phyloP scores from a whole-genome alignment of 179 eudicot genomes.

The Beta lomatogona region DNA sequence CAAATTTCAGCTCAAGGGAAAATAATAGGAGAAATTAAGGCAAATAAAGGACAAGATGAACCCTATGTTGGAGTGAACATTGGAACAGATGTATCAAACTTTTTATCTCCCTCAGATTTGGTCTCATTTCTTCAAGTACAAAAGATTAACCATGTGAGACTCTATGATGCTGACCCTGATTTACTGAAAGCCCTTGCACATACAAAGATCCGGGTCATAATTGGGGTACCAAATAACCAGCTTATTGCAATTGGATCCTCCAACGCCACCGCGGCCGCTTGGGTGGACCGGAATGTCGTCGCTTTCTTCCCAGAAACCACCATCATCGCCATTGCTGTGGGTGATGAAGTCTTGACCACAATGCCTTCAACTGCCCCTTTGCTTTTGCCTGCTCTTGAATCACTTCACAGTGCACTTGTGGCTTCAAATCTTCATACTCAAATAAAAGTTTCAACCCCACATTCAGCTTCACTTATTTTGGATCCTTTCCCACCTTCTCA shows the following conservation, averaged over 20 bases:
- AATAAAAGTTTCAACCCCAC: slow-evolving; percentile 78
- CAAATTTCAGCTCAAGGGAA: slow-evolving; percentile 35
- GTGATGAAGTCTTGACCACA: slow-evolving; percentile 87
- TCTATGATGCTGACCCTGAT: slow-evolving; percentile 71
- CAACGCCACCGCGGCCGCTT: slow-evolving; percentile 82
- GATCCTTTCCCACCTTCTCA: slow-evolving; percentile 97
- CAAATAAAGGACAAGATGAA: slow-evolving; percentile 42
- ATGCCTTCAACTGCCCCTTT: slow-evolving; percentile 68
- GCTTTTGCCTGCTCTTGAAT: slow-evolving; percentile 78
- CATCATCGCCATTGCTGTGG: slow-evolving; percentile 74
- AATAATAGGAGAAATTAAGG: slow-evolving; percentile 50
- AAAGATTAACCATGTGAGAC: slow-evolving; percentile 73
- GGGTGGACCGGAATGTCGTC: slow-evolving; percentile 74
- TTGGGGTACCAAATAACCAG: slow-evolving; percentile 89
- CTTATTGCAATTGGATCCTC: slow-evolving; percentile 84
- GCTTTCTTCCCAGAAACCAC: slow-evolving; percentile 73
- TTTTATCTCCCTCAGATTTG: slow-evolving; percentile 62
- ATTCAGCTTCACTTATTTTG: slow-evolving; percentile 67
- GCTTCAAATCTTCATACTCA: slow-evolving; percentile 64
- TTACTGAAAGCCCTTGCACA: slow-evolving; percentile 71
- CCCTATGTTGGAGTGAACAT: slow-evolving; percentile 90
- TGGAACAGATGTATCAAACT: slow-evolving; percentile 76
- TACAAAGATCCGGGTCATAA: slow-evolving; percentile 72
- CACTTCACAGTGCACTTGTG: slow-evolving; percentile 68
- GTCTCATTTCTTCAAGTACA: slow-evolving; percentile 67